phyloP scores from a whole-genome alignment of 768 basidiomycete genomes.

The Boletus eberwhitei region DNA sequence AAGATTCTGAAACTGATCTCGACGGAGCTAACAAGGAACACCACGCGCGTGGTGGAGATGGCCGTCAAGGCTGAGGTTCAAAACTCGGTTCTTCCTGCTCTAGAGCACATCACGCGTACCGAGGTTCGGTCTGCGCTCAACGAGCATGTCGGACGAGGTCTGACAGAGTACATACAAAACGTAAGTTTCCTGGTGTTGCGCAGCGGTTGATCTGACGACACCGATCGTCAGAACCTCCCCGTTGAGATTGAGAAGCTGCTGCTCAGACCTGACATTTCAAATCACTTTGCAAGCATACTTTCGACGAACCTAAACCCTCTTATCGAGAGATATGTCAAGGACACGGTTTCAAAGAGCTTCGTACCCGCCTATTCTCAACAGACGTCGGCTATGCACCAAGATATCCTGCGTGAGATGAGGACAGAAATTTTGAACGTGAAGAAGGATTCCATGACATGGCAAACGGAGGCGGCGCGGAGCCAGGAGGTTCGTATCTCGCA shows the following conservation, averaged over 20 bases:
- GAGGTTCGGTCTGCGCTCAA: conserved; percentile 79
- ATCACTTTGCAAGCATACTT: conserved; percentile 72
- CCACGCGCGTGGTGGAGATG: conserved; percentile 84
- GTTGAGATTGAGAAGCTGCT: conserved; percentile 77
- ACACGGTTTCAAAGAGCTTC: conserved; percentile 67
- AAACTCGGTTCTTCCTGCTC: conserved; percentile 75
- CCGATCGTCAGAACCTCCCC: conserved; percentile 57
- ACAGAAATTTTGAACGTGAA: conserved; percentile 74
- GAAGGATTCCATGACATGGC: conserved; percentile 78
- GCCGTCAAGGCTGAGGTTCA: conserved; percentile 85
- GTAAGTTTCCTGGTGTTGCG: conserved; percentile 35
- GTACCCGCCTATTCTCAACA: conserved; percentile 75
- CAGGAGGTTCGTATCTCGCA: conserved; percentile 62
- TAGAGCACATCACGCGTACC: conserved; percentile 77
- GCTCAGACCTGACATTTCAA: conserved; percentile 70
- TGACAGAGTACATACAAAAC: conserved; percentile 71
- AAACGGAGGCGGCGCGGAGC: conserved; percentile 69
- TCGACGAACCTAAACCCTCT: conserved; percentile 69
- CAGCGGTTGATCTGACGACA: conserved; percentile 1
- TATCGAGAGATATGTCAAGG: conserved; percentile 81
- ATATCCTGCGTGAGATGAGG: conserved; percentile 70
- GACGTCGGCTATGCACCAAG: conserved; percentile 75
- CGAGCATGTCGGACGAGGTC: conserved; percentile 70
- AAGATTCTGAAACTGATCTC: conserved; percentile 88
- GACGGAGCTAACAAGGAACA: conserved; percentile 81